Evolutionary conservation across 2,329 filamentous ascomycete species (phyloP), one percentile per base, ranked within the genome.

Genomic region (Tolypocladium ovalisporum): DNA sequence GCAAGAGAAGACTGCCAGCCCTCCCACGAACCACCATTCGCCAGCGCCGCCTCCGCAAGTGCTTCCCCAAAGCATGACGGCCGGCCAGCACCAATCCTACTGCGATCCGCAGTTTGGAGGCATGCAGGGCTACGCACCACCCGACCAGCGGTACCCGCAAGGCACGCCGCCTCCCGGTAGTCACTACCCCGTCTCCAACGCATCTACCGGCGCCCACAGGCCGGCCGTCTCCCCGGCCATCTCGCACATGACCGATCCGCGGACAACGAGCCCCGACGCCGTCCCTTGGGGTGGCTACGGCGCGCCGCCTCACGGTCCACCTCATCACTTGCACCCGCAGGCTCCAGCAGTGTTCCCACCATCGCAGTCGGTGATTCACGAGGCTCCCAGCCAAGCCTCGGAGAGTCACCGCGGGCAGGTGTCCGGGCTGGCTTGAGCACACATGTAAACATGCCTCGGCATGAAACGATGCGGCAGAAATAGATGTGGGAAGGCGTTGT

Each of bases 341-440:
- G n/a, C 32, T 15, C 51, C 51, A 27, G 57, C 53, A n/a, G 60
- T 56, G 27, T 67, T 59, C 54, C 64, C 65, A 27, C 59, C 61
- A 24, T 64, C 66, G 39, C 64, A 65, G 15, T 53, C 58, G 6
- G 61, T 65, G 3, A 68, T 75, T 29, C 66, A 76, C 57, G 75
- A 77, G 64, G 74, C 72, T 1, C 69, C 71, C 29, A 67, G 68
- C 1, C 68, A 69, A 22, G 64, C 61, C 5, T 65, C 70, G 15
- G 71, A 73, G 12, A 64, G 72, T 52, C 71, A 74, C 55, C 69
- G 62, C 10, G 73, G 73, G 2, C 64, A 75, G 56, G 71, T 76
- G 57, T 73, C 76, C 49, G 75, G 77, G 66, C 59, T 77, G 62
- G 67, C 32, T 8, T 60, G 55, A 52, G 19, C 17, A 27, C 19